Evolutionary conservation across 164 flowering plant species (phyloP).

Genomic region (Piper betle): DNA sequence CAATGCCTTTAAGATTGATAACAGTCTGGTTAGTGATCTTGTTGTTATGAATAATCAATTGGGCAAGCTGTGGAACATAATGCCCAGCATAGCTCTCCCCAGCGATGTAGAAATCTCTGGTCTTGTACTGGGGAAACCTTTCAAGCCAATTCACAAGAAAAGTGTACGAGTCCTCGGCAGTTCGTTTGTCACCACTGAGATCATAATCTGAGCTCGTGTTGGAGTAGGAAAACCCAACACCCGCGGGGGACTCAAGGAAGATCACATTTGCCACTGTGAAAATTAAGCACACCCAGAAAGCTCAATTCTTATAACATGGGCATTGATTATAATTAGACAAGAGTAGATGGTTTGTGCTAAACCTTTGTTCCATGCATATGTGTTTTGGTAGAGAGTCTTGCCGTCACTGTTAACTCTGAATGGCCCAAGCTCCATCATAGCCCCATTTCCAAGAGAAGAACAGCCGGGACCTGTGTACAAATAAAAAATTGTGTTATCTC

Average conservation of each 20-base stretch:
- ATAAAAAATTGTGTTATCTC: not conserved
- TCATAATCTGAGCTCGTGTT: constrained; percentile 25
- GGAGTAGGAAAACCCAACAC: constrained; percentile 38
- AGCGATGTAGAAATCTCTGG: constrained; percentile 26
- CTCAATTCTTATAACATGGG: not conserved
- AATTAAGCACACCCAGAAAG: too few species aligned
- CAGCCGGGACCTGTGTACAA: constrained; percentile 31
- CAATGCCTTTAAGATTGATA: constrained; percentile 25
- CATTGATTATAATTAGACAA: not conserved
- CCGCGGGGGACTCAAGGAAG: constrained; percentile 35
- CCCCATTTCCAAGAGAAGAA: constrained; percentile 32
- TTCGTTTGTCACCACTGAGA: constrained; percentile 20
- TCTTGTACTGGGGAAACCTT: constrained; percentile 32
- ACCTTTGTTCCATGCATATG: constrained; percentile 24
- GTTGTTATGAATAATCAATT: constrained; percentile 7
- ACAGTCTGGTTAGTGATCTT: constrained; percentile 10
- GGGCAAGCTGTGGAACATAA: constrained; percentile 35
- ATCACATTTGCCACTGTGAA: constrained; percentile 29
- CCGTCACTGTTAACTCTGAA: constrained; percentile 23
- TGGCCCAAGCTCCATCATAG: constrained; percentile 31
- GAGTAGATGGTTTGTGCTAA: not conserved
- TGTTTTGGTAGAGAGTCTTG: constrained; percentile 14
- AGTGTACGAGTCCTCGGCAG: constrained; percentile 25
- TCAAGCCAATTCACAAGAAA: constrained; percentile 31
- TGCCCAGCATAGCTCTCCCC: constrained; percentile 46